Evolutionary conservation across 257 asterid genomes (phyloP).

Genomic region (Gynochthodes officinalis): DNA sequence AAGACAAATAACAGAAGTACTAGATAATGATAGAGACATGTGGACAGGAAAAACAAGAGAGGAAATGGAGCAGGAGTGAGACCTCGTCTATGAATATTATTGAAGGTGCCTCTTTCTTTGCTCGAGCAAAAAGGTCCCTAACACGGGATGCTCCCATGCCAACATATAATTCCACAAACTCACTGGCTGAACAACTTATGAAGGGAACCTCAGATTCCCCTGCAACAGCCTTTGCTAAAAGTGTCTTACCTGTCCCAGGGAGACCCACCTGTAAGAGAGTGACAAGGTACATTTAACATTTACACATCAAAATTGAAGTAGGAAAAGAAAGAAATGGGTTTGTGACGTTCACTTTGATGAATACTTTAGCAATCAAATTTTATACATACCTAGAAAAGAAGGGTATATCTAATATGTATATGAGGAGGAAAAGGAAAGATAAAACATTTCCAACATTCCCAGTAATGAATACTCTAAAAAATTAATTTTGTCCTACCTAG

Average conservation of each 20-base stretch:
- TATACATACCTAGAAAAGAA: not conserved
- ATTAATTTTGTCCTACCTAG: not conserved
- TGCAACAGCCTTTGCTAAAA: conserved; percentile 97
- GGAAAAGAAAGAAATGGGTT: not conserved
- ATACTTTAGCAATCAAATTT: not conserved
- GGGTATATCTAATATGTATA: too few relatives aligned
- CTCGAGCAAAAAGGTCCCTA: conserved; percentile 96
- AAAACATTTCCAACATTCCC: too few relatives aligned
- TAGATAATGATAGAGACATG: not conserved
- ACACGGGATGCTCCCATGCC: conserved; percentile 99
- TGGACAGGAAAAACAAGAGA: not conserved
- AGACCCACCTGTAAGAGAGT: conserved; percentile 76
- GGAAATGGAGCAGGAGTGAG: conserved; percentile 10
- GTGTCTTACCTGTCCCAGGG: conserved; percentile 99
- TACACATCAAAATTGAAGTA: conserved; percentile 3
- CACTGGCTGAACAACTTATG: conserved; percentile 98
- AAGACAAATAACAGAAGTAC: not conserved
- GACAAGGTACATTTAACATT: conserved; percentile 18
- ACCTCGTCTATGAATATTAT: conserved; percentile 99
- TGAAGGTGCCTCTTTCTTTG: conserved; percentile 98
- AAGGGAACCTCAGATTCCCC: conserved; percentile 99
- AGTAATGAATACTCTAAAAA: too few relatives aligned
- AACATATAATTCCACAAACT: conserved; percentile 95
- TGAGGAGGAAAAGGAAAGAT: too few relatives aligned
- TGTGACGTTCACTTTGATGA: not conserved